Conservation (phyloP, 179 eudicot species). For the Sideroxylon spinosum region DNA sequence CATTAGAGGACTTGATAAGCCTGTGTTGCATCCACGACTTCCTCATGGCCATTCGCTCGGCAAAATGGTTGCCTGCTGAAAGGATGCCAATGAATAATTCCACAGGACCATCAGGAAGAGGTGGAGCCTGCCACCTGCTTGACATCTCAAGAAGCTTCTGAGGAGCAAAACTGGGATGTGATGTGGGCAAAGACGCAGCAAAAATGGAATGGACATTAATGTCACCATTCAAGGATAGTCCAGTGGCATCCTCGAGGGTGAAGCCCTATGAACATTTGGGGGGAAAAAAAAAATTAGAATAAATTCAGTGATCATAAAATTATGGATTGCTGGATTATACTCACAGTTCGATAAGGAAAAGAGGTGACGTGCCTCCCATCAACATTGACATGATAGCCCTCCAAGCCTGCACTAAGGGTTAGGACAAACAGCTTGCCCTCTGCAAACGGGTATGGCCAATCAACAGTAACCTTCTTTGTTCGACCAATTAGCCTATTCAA, state of each 20-base stretch:
- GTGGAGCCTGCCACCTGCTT: slow-evolving; percentile 67
- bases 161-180: slow-evolving; percentile 84
- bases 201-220: slow-evolving; percentile 70
- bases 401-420: slow-evolving; percentile 85
- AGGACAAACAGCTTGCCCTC: slow-evolving; percentile 83
- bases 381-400: slow-evolving; percentile 84
- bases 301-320: slow-evolving; percentile 3
- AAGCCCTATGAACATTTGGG: slow-evolving; percentile 57
- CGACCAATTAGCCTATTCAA: slow-evolving; percentile 68
- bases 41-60: slow-evolving; percentile 94
- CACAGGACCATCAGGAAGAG: slow-evolving; percentile 56
- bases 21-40: slow-evolving; percentile 88
- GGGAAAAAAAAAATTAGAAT: slow-evolving; percentile 9
- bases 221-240: slow-evolving; percentile 71
- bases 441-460: slow-evolving; percentile 92
- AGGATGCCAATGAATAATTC: slow-evolving; percentile 88
- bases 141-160: slow-evolving; percentile 80
- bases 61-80: slow-evolving; percentile 96
- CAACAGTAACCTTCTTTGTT: slow-evolving; percentile 71
- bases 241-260: slow-evolving; percentile 96
- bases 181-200: slow-evolving; percentile 87
- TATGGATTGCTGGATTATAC: slow-evolving; percentile 26
- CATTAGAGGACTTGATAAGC: slow-evolving; percentile 63
- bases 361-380: slow-evolving; percentile 92
- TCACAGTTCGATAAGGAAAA: slow-evolving; percentile 83